phyloP scores from a whole-genome alignment of 2,329 filamentous ascomycete species.

The Ophiosphaerella herpotricha region DNA sequence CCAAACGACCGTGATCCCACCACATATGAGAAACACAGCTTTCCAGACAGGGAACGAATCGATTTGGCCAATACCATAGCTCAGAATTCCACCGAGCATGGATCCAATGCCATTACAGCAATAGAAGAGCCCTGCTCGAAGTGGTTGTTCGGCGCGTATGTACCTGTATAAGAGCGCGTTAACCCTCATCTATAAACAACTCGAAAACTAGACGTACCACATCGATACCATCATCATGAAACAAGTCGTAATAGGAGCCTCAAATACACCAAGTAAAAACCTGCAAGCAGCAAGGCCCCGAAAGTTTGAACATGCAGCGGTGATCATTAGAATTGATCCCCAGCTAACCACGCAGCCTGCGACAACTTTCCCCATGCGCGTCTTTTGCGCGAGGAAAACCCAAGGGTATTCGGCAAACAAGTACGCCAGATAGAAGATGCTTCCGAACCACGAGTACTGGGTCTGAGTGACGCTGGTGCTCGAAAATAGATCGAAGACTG shows the following conservation, averaged over 20 bases:
- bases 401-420: constrained; percentile 26
- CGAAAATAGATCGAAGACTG: constrained; percentile 60
- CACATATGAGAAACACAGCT: constrained; percentile 52
- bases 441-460: constrained; percentile 61
- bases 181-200: background rate
- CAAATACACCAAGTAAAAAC: constrained; percentile 28
- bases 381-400: constrained; percentile 35
- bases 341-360: constrained; percentile 24
- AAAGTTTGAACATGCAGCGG: constrained; percentile 26
- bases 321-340: constrained; percentile 22
- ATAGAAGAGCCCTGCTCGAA: constrained; percentile 29
- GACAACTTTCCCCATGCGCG: constrained; percentile 39
- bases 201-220: constrained; percentile 9
- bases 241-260: constrained; percentile 22
- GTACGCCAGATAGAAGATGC: constrained; percentile 59
- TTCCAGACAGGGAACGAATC: constrained; percentile 51
- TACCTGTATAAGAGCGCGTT: constrained; percentile 3
- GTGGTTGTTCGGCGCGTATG: constrained; percentile 18
- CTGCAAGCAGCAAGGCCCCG: constrained; percentile 22
- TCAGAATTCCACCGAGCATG: constrained; percentile 38
- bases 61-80: constrained; percentile 50
- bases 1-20: constrained; percentile 53
- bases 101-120: constrained; percentile 26
- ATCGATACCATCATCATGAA: constrained; percentile 26
- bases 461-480: constrained; percentile 53